phyloP scores from a whole-genome alignment of 1,284 basidiomycete genomes.

The Cerioporus squamosus region DNA sequence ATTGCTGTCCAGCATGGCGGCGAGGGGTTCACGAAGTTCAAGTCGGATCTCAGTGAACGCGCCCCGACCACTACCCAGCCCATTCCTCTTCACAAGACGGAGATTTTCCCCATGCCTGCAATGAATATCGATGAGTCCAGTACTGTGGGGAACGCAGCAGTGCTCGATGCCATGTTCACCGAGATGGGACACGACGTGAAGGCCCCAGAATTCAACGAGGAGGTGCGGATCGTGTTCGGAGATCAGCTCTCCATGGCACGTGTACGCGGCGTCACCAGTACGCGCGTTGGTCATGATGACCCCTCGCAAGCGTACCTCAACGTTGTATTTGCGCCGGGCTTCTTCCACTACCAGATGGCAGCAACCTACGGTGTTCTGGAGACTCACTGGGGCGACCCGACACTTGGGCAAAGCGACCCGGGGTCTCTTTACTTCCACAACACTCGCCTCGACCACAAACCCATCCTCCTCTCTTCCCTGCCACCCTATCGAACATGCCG shows the following conservation, averaged over 20 bases:
- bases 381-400: constrained; percentile 22
- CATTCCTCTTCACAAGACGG: constrained; percentile 22
- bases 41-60: background rate
- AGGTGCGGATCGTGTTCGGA: background rate
- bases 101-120: constrained; percentile 37
- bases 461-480: constrained; percentile 37
- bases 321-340: constrained; percentile 2
- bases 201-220: background rate
- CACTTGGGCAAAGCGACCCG: constrained; percentile 39
- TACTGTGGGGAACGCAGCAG: constrained; percentile 39
- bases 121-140: constrained; percentile 44
- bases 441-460: constrained; percentile 33
- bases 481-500: constrained; percentile 39
- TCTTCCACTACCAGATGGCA: constrained; percentile 12
- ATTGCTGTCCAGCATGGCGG: background rate
- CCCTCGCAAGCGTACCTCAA: background rate
- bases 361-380: background rate
- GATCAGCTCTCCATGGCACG: constrained; percentile 7
- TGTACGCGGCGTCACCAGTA: background rate
- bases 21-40: background rate
- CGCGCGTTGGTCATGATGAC: constrained; percentile 1
- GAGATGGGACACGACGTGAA: constrained; percentile 29
- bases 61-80: too few species aligned
- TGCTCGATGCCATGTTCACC: constrained; percentile 37
- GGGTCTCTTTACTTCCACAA: constrained; percentile 40